phyloP scores from a whole-genome alignment of 176 grass and related monocot genomes.

The Cocos nucifera region DNA sequence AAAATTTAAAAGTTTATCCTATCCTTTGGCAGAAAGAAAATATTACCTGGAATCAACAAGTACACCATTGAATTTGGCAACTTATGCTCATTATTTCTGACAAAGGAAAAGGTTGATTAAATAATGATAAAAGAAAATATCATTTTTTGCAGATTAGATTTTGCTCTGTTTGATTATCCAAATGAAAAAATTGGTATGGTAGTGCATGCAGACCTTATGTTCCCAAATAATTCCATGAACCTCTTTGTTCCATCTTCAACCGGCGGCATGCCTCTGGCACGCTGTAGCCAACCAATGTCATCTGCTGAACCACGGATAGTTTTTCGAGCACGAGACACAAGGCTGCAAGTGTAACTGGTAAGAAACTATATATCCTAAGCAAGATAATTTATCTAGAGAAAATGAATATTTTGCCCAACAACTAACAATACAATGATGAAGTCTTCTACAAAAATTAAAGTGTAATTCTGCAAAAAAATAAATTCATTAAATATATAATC shows the following conservation, averaged over 20 bases:
- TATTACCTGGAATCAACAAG: constrained; percentile 72
- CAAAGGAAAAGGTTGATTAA: constrained; percentile 9
- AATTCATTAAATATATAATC: too few relatives aligned
- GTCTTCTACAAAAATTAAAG: too few relatives aligned
- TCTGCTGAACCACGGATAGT: constrained; percentile 78
- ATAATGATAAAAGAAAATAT: neutral
- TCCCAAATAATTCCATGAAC: constrained; percentile 65
- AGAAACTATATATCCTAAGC: constrained; percentile 7
- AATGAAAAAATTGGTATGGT: too few relatives aligned
- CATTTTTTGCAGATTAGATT: too few relatives aligned
- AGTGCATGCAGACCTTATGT: constrained; percentile 44
- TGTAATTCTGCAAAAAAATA: too few relatives aligned
- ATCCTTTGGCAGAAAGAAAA: neutral
- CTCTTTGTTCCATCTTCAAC: constrained; percentile 63
- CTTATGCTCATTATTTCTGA: constrained; percentile 79
- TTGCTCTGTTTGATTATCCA: too few relatives aligned
- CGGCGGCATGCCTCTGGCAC: constrained; percentile 40
- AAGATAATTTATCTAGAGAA: neutral
- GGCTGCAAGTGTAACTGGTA: constrained; percentile 27
- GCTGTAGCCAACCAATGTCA: constrained; percentile 88
- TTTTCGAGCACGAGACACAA: constrained; percentile 70
- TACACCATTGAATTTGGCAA: constrained; percentile 82
- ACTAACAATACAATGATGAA: too few relatives aligned
- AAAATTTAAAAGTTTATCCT: constrained; percentile 8
- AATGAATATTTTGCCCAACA: too few relatives aligned